Base-by-base conservation (phyloP, 306 rosid genomes). In the Vigna angularis region DNA sequence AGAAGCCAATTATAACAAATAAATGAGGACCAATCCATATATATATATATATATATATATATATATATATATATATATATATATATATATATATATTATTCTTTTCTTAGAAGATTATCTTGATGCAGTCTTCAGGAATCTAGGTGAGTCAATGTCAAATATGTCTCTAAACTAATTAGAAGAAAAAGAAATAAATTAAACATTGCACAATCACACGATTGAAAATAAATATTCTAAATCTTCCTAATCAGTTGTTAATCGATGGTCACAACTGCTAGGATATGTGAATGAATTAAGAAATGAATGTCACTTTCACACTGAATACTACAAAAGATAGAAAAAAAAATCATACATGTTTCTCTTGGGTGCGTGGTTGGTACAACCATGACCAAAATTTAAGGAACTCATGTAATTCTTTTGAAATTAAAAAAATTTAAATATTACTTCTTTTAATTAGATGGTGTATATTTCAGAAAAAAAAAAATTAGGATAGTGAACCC, bases 341-440 rank as follows among this genome's bases (percentile, higher is more conserved):
- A 14, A 11, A 52, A 61, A 70, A 40, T 38, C 9, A 7, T 59
- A 59, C 28, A 50, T 34, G 32, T 26, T 51, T 15, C 36, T 28
- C 65, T 48, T 57, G 5, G 30, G 44, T 57, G 12, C 22, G 48
- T 50, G 17, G 62, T 70, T 69, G 67, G 67, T 72, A 49, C 79
- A 77, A 77, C 38, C 56, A 82, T 32, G 55, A 24, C 71, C 84
- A 74, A 66, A 22, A 74, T 74, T 57, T 58, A 74, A 83, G 80
- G 38, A 34, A 34, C 38, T 30, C 6, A 4, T 34, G 38, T 5
- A 9, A 17, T 47, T 77, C 66, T 55, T 36, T 56, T 7, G 16
- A 2, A 38, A 65, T 38, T 36, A 11, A 30, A 30, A 30, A 56
- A 32, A 20, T 1, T 24, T 1, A 36, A 30, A 30, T 30, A 30